Conservation (phyloP, 805 yeast species). For the Lipomyces kockii region DNA sequence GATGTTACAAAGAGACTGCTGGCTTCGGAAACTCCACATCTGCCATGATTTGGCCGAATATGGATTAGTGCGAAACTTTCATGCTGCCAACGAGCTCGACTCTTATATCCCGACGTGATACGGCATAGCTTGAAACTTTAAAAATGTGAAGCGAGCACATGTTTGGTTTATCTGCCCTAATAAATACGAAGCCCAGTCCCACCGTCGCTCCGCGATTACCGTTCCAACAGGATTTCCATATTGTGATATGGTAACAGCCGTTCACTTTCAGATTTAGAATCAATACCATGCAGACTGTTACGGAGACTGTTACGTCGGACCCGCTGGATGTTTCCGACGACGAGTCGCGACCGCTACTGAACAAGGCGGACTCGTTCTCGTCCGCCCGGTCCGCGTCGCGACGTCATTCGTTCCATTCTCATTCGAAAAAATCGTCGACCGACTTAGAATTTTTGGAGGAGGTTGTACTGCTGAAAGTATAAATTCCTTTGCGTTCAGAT, state of each 20-base stretch:
- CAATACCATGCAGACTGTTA: background rate
- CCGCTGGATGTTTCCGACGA: background rate
- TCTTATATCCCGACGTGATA: background rate
- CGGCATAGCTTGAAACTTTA: background rate
- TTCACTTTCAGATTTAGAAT: background rate
- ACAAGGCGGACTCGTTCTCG: constrained; percentile 14
- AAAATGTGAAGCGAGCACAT: background rate
- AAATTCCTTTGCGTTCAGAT: background rate
- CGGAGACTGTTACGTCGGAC: background rate
- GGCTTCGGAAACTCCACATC: background rate
- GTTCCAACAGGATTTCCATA: background rate
- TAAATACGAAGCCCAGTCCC: background rate
- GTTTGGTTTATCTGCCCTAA: background rate
- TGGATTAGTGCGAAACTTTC: background rate
- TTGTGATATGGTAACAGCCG: background rate
- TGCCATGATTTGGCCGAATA: background rate
- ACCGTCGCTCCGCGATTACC: background rate
- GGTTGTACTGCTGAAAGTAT: constrained; percentile 26
- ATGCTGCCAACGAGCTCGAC: background rate
- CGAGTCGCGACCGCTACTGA: constrained; percentile 11
- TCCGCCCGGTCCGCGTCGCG: constrained; percentile 10
- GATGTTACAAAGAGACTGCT: no score
- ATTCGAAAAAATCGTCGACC: constrained; percentile 18
- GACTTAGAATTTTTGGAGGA: constrained; percentile 30
- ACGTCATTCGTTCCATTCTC: constrained; percentile 26